These are phyloP conservation scores for Aegilops sharonensis DNA, from an alignment of 176 grass and related monocot genomes.

Conservation along the genomic window DNA sequence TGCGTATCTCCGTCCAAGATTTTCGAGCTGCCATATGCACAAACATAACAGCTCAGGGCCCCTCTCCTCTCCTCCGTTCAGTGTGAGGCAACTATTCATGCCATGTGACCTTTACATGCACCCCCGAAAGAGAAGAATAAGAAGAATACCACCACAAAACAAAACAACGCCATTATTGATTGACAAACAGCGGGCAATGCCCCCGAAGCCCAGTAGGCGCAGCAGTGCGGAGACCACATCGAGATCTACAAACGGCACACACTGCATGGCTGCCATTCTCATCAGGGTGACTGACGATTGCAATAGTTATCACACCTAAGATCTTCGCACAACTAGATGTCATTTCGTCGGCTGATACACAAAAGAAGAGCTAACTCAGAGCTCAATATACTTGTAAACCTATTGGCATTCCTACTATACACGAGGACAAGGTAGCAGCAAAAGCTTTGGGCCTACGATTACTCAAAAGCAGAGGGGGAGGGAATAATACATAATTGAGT, in stretches of 20 bases:
- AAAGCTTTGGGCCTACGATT: constrained; percentile 37
- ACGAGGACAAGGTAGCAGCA: constrained; percentile 40
- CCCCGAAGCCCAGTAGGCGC: not conserved
- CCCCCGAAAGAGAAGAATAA: too few relatives aligned
- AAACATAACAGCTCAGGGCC: constrained; percentile 14
- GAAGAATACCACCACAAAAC: not conserved
- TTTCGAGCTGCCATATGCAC: not conserved
- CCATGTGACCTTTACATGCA: constrained; percentile 26
- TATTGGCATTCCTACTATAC: constrained; percentile 64
- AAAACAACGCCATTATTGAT: constrained; percentile 23
- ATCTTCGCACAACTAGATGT: not conserved
- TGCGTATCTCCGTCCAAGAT: constrained; percentile 5
- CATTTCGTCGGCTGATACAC: constrained; percentile 24
- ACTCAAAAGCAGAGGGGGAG: constrained; percentile 18
- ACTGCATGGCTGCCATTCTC: not conserved
- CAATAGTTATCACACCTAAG: not conserved
- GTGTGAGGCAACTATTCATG: constrained; percentile 25
- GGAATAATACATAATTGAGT: constrained; percentile 62
- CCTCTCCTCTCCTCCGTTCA: not conserved
- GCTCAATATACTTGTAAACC: constrained; percentile 54
- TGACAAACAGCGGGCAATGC: constrained; percentile 22
- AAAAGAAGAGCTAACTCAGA: constrained; percentile 23
- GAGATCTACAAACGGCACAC: constrained; percentile 24
- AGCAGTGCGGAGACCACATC: constrained; percentile 28
- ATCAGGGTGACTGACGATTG: not conserved